phyloP scores from a whole-genome alignment of 495 filamentous ascomycete species.

The Melanomma pulvis-pyrius region DNA sequence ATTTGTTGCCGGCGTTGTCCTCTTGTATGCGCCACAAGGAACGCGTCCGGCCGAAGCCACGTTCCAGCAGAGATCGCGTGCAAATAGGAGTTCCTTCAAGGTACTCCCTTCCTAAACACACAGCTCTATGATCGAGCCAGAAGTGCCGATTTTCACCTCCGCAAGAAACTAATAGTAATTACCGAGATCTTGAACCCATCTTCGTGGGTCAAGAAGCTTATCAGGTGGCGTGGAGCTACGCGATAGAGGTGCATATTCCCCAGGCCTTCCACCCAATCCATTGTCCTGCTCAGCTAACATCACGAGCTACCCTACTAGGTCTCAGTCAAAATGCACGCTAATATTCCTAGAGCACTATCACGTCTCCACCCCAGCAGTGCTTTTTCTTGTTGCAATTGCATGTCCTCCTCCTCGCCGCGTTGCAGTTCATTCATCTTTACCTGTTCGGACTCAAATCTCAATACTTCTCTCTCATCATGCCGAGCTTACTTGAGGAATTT shows the following conservation, averaged over 20 bases:
- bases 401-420: neutral
- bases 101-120: no score
- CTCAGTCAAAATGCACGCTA: neutral
- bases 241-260: slow-evolving; percentile 20
- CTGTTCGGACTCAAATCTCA: neutral
- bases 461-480: slow-evolving; percentile 5
- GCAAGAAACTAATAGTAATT: no score
- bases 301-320: neutral
- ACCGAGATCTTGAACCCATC: neutral
- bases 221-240: slow-evolving; percentile 20
- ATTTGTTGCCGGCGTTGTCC: no score
- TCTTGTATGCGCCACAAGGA: no score
- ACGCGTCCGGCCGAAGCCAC: no score
- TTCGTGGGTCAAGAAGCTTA: slow-evolving; percentile 3
- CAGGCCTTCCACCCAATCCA: slow-evolving; percentile 4
- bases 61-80: no score
- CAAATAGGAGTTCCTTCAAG: no score
- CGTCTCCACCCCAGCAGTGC: neutral
- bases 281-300: neutral
- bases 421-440: neutral
- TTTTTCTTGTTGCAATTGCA: slow-evolving; percentile 1
- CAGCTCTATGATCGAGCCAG: no score
- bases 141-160: no score
- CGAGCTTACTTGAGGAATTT: slow-evolving; percentile 24
- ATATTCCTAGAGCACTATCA: neutral